Percentiles rank a stretch among this genome's conserved stretches.
Evolutionary conservation across 331 rosid genomes (phyloP).

Genomic region (Rhamnella rubrinervis): DNA sequence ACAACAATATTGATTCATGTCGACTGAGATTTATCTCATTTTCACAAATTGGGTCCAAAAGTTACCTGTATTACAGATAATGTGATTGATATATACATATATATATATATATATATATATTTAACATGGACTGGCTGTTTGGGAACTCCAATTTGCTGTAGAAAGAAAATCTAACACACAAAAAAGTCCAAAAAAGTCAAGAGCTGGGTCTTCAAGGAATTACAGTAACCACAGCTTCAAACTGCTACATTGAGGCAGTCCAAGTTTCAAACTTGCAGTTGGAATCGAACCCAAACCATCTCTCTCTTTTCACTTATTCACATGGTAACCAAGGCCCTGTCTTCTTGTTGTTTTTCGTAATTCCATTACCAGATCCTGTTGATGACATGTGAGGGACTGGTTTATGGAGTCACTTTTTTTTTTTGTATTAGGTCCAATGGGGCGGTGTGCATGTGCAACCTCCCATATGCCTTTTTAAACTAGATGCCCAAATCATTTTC

Average conservation of each 20-base stretch:
- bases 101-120: too few relatives aligned
- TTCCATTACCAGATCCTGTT: slow-evolving; percentile 59
- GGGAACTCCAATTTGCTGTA: slow-evolving; percentile 11
- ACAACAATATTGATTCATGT: not conserved
- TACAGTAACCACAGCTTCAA: slow-evolving; percentile 41
- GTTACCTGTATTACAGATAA: slow-evolving; percentile 21
- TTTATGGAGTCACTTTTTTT: slow-evolving; percentile 26
- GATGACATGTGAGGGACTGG: slow-evolving; percentile 75
- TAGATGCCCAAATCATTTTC: not conserved
- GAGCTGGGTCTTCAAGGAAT: slow-evolving; percentile 39
- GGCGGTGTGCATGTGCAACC: slow-evolving; percentile 78
- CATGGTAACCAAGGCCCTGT: slow-evolving; percentile 53
- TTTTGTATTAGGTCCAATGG: slow-evolving; percentile 54
- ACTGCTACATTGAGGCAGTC: slow-evolving; percentile 31
- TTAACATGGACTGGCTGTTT: slow-evolving; percentile 8
- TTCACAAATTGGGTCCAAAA: slow-evolving; percentile 18
- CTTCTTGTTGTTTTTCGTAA: slow-evolving; percentile 58
- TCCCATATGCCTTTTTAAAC: slow-evolving; percentile 10
- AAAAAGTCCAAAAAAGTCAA: slow-evolving; percentile 39
- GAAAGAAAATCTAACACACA: not conserved
- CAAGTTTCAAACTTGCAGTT: slow-evolving; percentile 49
- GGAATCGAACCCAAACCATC: slow-evolving; percentile 37
- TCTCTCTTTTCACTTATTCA: slow-evolving; percentile 43
- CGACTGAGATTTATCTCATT: slow-evolving; percentile 4
- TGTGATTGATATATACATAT: not conserved